Conservation (phyloP, 805 yeast species). For the Soucietia sequanensis region DNA sequence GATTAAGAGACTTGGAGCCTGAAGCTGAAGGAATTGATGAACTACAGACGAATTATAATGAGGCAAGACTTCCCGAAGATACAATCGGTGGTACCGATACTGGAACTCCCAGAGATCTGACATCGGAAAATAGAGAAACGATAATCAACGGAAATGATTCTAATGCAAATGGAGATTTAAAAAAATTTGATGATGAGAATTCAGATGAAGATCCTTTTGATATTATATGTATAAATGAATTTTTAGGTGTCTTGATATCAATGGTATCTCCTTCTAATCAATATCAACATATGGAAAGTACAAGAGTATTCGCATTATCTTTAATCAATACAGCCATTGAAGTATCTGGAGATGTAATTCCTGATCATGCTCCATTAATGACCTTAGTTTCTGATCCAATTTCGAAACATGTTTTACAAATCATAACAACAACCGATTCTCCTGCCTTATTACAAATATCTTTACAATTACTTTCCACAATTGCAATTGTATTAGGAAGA, state of each 20-base stretch:
- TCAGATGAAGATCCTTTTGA: conserved; percentile 56
- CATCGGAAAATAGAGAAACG: conserved; percentile 1
- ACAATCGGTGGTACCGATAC: conserved; percentile 50
- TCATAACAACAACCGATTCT: conserved; percentile 73
- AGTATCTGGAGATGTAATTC: conserved; percentile 65
- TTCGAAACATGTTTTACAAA: conserved; percentile 80
- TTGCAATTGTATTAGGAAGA: conserved; percentile 64
- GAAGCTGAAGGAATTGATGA: conserved; percentile 32
- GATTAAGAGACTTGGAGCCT: conserved; percentile 56
- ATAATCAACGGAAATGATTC: conserved; percentile 1
- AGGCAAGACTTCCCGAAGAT: conserved; percentile 55
- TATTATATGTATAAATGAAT: conserved; percentile 71
- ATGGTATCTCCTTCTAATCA: conserved; percentile 81
- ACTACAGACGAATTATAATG: conserved; percentile 48
- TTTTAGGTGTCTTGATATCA: conserved; percentile 70
- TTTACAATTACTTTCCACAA: conserved; percentile 69
- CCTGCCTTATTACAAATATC: conserved; percentile 72
- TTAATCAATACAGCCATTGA: conserved; percentile 79
- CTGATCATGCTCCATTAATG: conserved; percentile 61
- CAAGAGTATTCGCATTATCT: conserved; percentile 78
- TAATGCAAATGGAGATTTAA: no score
- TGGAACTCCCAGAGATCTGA: conserved; percentile 14
- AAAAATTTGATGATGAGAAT: conserved; percentile 5
- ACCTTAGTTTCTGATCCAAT: conserved; percentile 72
- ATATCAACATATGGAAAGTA: conserved; percentile 80